A percentile compares a stretch with the other conserved stretches of the same genome.
Evolutionary conservation across 2,329 filamentous ascomycete genomes (phyloP).

Genomic region (Colletotrichum horii): DNA sequence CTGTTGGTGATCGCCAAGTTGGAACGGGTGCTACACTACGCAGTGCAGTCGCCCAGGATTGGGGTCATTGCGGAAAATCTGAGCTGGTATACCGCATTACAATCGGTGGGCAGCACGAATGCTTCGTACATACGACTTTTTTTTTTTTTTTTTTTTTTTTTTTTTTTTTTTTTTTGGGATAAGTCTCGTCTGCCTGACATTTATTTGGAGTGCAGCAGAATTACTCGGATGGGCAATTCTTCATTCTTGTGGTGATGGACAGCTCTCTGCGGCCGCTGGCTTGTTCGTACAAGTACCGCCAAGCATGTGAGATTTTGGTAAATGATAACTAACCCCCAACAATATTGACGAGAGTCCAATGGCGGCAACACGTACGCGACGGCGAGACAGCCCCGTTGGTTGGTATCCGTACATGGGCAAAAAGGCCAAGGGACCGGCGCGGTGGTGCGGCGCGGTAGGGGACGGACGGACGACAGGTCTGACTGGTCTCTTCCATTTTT

Average conservation of each 20-base stretch:
- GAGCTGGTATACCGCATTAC: background rate
- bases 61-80: background rate
- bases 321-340: background rate
- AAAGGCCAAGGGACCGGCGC: background rate
- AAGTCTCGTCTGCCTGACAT: background rate
- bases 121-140: background rate
- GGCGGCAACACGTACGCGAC: background rate
- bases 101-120: background rate
- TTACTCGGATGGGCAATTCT: background rate
- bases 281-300: background rate
- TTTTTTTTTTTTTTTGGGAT: too few relatives aligned
- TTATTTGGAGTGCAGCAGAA: background rate
- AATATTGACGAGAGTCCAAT: background rate
- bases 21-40: conserved; percentile 1
- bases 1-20: conserved; percentile 6
- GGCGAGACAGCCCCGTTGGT: background rate
- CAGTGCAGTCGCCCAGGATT: background rate
- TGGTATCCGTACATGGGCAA: background rate
- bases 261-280: background rate
- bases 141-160: too few relatives aligned
- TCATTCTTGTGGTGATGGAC: background rate
- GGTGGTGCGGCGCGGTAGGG: background rate
- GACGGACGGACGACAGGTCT: background rate
- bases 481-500: background rate
- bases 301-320: background rate